Percentiles rank a stretch among this genome's conserved stretches.
These are phyloP conservation scores for Isabelozyma heimii DNA, from an alignment of 805 yeast species.

Conservation along the genomic window DNA sequence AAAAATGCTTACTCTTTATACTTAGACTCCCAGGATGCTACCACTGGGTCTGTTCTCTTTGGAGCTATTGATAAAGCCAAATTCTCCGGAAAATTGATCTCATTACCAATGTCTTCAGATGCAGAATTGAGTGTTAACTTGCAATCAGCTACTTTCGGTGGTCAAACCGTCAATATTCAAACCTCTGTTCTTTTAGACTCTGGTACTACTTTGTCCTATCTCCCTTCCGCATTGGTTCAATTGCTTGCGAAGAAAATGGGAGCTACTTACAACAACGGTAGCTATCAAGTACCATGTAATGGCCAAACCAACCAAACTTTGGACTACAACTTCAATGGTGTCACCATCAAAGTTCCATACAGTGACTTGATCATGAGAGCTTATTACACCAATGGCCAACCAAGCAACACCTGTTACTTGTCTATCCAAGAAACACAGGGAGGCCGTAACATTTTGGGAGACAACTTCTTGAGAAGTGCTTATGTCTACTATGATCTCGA, in stretches of 20 bases:
- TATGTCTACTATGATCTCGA: constrained; percentile 58
- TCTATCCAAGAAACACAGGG: constrained; percentile 10
- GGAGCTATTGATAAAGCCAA: constrained; percentile 11
- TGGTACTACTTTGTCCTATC: constrained; percentile 18
- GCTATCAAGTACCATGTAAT: constrained; percentile 2
- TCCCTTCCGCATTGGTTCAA: constrained; percentile 7
- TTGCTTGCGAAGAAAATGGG: constrained; percentile 9
- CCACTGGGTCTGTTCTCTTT: constrained; percentile 5
- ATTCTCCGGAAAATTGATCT: constrained; percentile 5
- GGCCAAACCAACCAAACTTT: constrained; percentile 5
- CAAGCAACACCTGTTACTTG: constrained; percentile 19
- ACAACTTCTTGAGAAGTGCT: constrained; percentile 49
- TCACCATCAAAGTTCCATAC: constrained; percentile 10
- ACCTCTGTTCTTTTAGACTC: constrained; percentile 13
- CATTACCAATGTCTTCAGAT: constrained; percentile 1
- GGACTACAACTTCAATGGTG: constrained; percentile 6
- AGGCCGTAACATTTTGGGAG: constrained; percentile 51
- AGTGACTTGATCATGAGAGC: constrained; percentile 11
- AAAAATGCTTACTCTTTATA: constrained; percentile 24
- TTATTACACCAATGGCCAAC: constrained; percentile 36
- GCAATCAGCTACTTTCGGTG: neutral
- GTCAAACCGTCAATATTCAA: constrained; percentile 2
- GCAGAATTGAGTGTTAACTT: neutral
- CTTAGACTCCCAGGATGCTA: constrained; percentile 6
- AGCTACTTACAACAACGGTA: constrained; percentile 1